Evolutionary conservation across 176 grass and related monocot species (phyloP).

Genomic region (Oryza meridionalis): DNA sequence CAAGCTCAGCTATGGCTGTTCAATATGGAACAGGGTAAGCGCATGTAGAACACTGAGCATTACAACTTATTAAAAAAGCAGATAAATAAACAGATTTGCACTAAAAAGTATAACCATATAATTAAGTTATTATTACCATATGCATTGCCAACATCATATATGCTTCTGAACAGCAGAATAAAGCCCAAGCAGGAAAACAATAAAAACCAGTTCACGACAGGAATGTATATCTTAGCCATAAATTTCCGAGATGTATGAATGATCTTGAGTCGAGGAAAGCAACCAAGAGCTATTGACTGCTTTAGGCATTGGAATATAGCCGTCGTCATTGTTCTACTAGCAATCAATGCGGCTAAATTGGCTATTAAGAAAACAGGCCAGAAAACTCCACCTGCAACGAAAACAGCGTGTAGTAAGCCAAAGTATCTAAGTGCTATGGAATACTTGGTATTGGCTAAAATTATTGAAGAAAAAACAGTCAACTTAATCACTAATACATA

Average conservation of each 20-base stretch:
- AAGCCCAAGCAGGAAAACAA: conserved; percentile 79
- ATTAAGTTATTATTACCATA: conserved; percentile 68
- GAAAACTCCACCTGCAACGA: conserved; percentile 67
- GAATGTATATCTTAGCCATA: conserved; percentile 97
- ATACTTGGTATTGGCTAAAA: conserved; percentile 7
- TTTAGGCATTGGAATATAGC: conserved; percentile 97
- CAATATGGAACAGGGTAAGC: conserved; percentile 35
- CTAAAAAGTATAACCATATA: conserved; percentile 22
- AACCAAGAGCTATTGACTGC: conserved; percentile 91
- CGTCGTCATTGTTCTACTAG: conserved; percentile 90
- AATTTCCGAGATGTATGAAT: conserved; percentile 96
- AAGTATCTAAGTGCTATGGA: background rate
- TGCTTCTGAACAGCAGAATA: conserved; percentile 67
- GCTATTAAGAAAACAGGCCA: conserved; percentile 93
- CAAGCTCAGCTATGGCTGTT: conserved; percentile 88
- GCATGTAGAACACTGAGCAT: conserved; percentile 4
- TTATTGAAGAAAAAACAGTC: conserved; percentile 8
- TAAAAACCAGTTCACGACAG: conserved; percentile 92
- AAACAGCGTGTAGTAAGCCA: conserved; percentile 21
- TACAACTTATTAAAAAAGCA: conserved; percentile 31
- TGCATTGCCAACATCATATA: conserved; percentile 82
- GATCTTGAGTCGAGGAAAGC: conserved; percentile 94
- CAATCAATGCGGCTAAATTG: conserved; percentile 90
- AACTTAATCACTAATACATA: background rate
- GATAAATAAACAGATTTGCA: conserved; percentile 16